Evolutionary conservation across 192 early-diverging fungal genomes (phyloP), one percentile per base, ranked within the genome.

Genomic region (Chytriomyces confervae): DNA sequence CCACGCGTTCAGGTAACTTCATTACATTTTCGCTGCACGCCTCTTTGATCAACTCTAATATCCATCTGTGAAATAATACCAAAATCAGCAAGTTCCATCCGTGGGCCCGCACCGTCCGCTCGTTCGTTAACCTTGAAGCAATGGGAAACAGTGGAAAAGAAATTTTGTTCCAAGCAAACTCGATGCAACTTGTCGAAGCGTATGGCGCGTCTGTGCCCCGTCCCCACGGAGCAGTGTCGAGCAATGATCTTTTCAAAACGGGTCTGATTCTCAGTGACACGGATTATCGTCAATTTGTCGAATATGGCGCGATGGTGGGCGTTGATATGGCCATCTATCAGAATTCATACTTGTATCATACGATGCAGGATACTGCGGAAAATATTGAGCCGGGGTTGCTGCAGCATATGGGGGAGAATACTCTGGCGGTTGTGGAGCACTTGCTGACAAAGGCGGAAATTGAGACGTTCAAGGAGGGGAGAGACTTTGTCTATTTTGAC

Each of bases 151-250:
- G 79, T 16, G 93, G 93, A 1, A 79, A 82, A 72, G 76, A 91
- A 72, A 89, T 92, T 74, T 75, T 94, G 23, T 94, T 94, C 80
- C 93, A 94, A 78, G 91, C 90, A 66, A 94, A 93, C 67, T 90
- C 91, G 11, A 71, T 78, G 43, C 79, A 81, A 24, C 88, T 93
- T 87, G 83, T 93, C 46, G 86, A 93, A n/a, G 91, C 91, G 5
- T 64, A 47, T n/a, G 93, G 93, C 64, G 70, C 80, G 16, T 76
- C 78, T 11, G 91, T 85, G 0, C 89, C 89, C 29, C 86, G 89
- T 61, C 91, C 91, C 8, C 93, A 94, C 53, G 93, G 90, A 24
- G 89, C 84, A 43, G 90, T 89, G 20, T 78, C 90, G 10, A 79
- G 77, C 7, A 86, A 86, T 75, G 85, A 86, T 68, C 72, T 86